These are phyloP conservation scores for Cystobasidium onofrii DNA, from an alignment of 768 basidiomycete genomes.

Conservation along the genomic window DNA sequence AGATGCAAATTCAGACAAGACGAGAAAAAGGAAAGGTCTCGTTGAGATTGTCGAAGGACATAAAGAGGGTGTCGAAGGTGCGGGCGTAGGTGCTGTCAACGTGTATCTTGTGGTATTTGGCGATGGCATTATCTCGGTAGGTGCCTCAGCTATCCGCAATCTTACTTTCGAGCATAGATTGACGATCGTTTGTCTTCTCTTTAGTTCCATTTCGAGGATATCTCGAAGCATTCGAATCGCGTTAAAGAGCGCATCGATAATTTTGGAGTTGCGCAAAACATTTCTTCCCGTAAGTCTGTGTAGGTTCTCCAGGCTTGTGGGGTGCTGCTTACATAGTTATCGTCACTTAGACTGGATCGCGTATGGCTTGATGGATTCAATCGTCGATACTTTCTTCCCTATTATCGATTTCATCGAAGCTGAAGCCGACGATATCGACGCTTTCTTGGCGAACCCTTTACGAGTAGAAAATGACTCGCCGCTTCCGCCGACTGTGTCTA, in stretches of 20 bases:
- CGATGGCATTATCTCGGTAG: slow-evolving; percentile 61
- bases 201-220: slow-evolving; percentile 83
- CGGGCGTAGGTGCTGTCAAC: slow-evolving; percentile 63
- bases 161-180: too few relatives aligned
- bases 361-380: slow-evolving; percentile 80
- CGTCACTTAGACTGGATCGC: slow-evolving; percentile 73
- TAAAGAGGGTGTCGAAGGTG: slow-evolving; percentile 50
- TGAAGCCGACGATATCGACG: slow-evolving; percentile 70
- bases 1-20: slow-evolving; percentile 39
- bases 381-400: slow-evolving; percentile 89
- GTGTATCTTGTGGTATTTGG: slow-evolving; percentile 83
- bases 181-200: too few relatives aligned
- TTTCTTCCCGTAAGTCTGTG: slow-evolving; percentile 59
- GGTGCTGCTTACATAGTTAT: neutral
- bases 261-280: slow-evolving; percentile 57
- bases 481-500: neutral
- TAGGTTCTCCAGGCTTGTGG: neutral
- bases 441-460: slow-evolving; percentile 53
- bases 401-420: slow-evolving; percentile 68
- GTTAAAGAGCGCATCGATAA: slow-evolving; percentile 64
- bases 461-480: neutral
- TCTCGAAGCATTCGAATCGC: slow-evolving; percentile 73
- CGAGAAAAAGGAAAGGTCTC: slow-evolving; percentile 44
- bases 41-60: slow-evolving; percentile 50
- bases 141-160: slow-evolving; percentile 37